These are phyloP conservation scores for Phaffomyces opuntiae DNA, from an alignment of 805 yeast genomes.

Conservation along the genomic window DNA sequence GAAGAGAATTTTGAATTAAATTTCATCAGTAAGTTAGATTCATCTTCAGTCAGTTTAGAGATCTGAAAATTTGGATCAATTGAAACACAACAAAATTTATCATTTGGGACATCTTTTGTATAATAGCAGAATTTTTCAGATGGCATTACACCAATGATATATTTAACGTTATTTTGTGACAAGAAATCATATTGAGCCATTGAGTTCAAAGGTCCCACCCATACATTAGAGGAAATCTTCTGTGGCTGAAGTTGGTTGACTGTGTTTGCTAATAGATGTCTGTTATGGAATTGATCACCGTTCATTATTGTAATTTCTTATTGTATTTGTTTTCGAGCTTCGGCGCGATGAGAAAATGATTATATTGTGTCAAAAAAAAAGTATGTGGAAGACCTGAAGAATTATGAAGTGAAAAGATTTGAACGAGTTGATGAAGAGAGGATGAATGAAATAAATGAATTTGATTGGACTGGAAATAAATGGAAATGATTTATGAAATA, in stretches of 20 bases:
- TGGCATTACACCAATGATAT: conserved; percentile 30
- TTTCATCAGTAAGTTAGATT: conserved; percentile 19
- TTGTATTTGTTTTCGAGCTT: too few species aligned
- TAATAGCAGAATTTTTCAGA: conserved; percentile 27
- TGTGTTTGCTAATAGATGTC: conserved; percentile 20
- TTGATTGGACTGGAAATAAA: too few species aligned
- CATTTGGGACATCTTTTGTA: conserved; percentile 22
- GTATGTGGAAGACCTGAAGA: too few species aligned
- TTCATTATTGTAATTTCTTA: too few species aligned
- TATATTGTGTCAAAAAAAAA: neutral
- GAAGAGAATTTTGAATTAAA: conserved; percentile 23
- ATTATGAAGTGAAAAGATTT: too few species aligned
- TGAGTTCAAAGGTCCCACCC: conserved; percentile 41
- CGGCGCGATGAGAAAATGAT: neutral
- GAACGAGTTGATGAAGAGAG: too few species aligned
- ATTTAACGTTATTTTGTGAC: conserved; percentile 31
- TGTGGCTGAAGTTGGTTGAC: conserved; percentile 32
- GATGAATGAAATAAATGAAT: too few species aligned
- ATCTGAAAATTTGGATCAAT: conserved; percentile 29
- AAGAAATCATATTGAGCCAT: conserved; percentile 33
- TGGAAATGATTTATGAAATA: too few species aligned
- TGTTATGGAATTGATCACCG: conserved; percentile 19
- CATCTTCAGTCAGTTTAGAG: conserved; percentile 22
- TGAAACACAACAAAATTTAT: conserved; percentile 24
- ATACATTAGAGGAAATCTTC: conserved; percentile 32